phyloP scores from a whole-genome alignment of 2,329 filamentous ascomycete species.

The Botrytis porri region DNA sequence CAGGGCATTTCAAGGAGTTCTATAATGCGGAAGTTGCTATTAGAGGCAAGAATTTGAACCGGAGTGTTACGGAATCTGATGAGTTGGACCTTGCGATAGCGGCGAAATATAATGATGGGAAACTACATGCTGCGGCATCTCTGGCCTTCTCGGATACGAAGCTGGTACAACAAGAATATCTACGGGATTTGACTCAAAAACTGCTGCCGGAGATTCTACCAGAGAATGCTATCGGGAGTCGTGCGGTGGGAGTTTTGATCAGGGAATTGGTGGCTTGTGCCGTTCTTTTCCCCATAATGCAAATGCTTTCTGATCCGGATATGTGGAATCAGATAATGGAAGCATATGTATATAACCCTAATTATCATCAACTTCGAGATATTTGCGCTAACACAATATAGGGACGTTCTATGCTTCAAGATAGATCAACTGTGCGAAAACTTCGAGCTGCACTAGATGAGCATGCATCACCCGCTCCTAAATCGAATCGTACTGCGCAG shows the following conservation, averaged over 20 bases:
- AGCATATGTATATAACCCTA: constrained; percentile 56
- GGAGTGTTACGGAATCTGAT: constrained; percentile 90
- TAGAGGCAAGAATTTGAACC: constrained; percentile 80
- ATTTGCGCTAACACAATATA: constrained; percentile 36
- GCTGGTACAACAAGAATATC: constrained; percentile 80
- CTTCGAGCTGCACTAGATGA: constrained; percentile 89
- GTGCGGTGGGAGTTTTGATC: constrained; percentile 75
- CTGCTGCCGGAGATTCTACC: constrained; percentile 76
- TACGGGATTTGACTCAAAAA: constrained; percentile 70
- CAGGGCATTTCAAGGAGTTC: constrained; percentile 84
- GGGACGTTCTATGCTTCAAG: constrained; percentile 83
- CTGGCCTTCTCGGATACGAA: constrained; percentile 82
- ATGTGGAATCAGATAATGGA: constrained; percentile 98
- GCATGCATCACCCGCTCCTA: constrained; percentile 80
- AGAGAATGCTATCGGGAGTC: constrained; percentile 69
- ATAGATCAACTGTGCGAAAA: constrained; percentile 90
- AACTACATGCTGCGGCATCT: constrained; percentile 80
- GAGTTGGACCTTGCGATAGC: constrained; percentile 95
- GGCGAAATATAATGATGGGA: constrained; percentile 86
- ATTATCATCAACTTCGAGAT: not conserved
- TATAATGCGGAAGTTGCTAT: constrained; percentile 85
- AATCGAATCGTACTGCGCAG: constrained; percentile 58
- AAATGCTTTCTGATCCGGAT: constrained; percentile 83
- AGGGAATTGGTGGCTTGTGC: constrained; percentile 91
- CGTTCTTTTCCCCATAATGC: constrained; percentile 79